Evolutionary conservation across 768 basidiomycete genomes (phyloP).

Genomic region (Collybia mongolica): DNA sequence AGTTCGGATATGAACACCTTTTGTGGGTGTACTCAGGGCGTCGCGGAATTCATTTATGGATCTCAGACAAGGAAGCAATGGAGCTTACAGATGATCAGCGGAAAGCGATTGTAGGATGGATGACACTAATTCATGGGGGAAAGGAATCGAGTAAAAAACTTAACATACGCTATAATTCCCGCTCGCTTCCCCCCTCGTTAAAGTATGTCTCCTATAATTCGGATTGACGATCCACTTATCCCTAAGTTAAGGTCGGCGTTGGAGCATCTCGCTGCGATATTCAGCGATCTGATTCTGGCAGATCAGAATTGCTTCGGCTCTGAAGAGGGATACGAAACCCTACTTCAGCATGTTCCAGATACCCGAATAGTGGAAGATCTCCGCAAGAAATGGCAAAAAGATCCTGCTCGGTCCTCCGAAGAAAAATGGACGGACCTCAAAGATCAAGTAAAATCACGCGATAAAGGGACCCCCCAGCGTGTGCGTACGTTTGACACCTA

Average conservation of each 20-base stretch:
- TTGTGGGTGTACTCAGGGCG: constrained; percentile 99
- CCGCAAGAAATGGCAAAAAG: constrained; percentile 55
- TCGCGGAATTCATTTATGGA: constrained; percentile 98
- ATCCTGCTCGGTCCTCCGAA: constrained; percentile 52
- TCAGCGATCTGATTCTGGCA: constrained; percentile 64
- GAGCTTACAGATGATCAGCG: constrained; percentile 90
- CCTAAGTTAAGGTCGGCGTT: constrained; percentile 39
- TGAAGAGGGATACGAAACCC: constrained; percentile 68
- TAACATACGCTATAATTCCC: constrained; percentile 54
- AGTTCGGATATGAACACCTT: constrained; percentile 88
- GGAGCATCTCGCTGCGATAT: constrained; percentile 51
- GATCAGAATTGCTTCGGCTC: constrained; percentile 85
- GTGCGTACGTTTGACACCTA: constrained; percentile 24
- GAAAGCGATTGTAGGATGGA: constrained; percentile 79
- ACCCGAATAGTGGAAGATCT: constrained; percentile 44
- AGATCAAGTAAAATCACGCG: constrained; percentile 27
- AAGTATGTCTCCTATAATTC: constrained; percentile 41
- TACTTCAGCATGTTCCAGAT: constrained; percentile 78
- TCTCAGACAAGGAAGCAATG: constrained; percentile 87
- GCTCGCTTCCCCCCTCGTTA: constrained; percentile 70
- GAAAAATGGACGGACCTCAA: constrained; percentile 77
- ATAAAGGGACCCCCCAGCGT: constrained; percentile 26
- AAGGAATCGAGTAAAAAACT: constrained; percentile 83
- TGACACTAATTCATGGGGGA: constrained; percentile 81
- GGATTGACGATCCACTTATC: not conserved